Percentiles rank a stretch among this genome's conserved stretches.
Evolutionary conservation across 2,329 filamentous ascomycete genomes (phyloP).

Genomic region (Epichloe gansuensis): DNA sequence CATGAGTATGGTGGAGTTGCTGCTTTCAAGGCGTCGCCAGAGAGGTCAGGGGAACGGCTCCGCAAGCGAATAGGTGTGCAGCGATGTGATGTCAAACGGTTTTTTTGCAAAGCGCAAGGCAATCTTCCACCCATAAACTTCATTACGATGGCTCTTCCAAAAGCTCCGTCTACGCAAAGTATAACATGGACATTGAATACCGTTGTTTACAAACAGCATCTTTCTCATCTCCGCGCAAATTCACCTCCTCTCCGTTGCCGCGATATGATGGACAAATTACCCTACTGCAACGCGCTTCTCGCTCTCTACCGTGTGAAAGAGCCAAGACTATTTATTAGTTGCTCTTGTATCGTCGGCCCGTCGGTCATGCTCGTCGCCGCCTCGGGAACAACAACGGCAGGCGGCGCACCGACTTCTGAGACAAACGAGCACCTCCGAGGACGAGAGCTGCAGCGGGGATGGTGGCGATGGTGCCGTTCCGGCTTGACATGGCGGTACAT

Average conservation of each 20-base stretch:
- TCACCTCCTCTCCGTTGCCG: background rate
- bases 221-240: background rate
- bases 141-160: too few relatives aligned
- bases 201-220: too few relatives aligned
- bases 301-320: too few relatives aligned
- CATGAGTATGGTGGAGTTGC: conserved; percentile 34
- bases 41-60: background rate
- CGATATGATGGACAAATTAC: background rate
- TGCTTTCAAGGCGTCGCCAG: conserved; percentile 13
- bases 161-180: too few relatives aligned
- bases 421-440: background rate
- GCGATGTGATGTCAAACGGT: background rate
- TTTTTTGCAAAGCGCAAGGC: too few relatives aligned
- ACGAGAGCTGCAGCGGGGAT: conserved; percentile 7
- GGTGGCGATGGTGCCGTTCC: conserved; percentile 12
- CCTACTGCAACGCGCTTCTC: background rate
- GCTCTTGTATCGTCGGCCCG: background rate
- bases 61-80: background rate
- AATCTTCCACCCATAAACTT: too few relatives aligned
- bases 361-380: background rate
- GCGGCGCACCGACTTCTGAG: background rate
- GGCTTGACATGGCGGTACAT: conserved; percentile 20
- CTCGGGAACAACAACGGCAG: background rate
- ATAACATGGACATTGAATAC: too few relatives aligned
- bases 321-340: too few relatives aligned